Base-by-base conservation (phyloP, 108 stramenopile genomes). In the Mediolabrus comicus region DNA sequence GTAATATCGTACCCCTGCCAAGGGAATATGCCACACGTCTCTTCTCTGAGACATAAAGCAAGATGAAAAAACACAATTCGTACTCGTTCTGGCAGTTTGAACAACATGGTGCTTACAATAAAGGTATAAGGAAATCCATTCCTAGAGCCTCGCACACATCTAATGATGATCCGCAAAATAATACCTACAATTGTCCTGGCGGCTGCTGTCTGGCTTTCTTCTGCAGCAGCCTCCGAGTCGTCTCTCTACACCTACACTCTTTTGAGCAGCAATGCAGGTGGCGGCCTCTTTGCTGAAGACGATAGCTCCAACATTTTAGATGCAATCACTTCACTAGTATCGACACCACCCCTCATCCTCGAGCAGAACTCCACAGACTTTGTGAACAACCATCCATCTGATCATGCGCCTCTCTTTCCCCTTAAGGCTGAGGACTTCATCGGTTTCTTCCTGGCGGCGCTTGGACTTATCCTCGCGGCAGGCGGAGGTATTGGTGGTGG, bases 401-500 rank as follows among this genome's bases (percentile, higher is more conserved):
- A 58, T 14, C 86, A 87, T 56, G 69, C 57, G 38, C 57, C 72
- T 2, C 71, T 93, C 12, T 69, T 87, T 52, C 92, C 92, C 3
- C 81, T 89, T 1, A 41, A 71, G 17, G 31, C 57, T 16, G 28
- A 28, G 13, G 92, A 93, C 78, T 53, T 59, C 27, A 30, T 84
- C 41, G 87, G 87, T 10, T 82, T 93, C 71, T 16, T 71, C 10
- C 63, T 58, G 31, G 79, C 81, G 17, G 53, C 74, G 4, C 38
- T 84, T n/a, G 87, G 87, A 1, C 69, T 90, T 12, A 72, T 87
- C 63, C 17, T 93, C 36, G 89, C 92, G 9, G 92, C 92, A 2
- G 89, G 87, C 12, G 90, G 91, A 19, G 93, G 93, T 4, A 89
- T 95, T 38, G 93, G 93, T 29, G 93, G 93, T 26, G 93, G 93